These are phyloP conservation scores for Entophlyctis luteolus DNA, from an alignment of 192 early-diverging fungal genomes.

Conservation along the genomic window DNA sequence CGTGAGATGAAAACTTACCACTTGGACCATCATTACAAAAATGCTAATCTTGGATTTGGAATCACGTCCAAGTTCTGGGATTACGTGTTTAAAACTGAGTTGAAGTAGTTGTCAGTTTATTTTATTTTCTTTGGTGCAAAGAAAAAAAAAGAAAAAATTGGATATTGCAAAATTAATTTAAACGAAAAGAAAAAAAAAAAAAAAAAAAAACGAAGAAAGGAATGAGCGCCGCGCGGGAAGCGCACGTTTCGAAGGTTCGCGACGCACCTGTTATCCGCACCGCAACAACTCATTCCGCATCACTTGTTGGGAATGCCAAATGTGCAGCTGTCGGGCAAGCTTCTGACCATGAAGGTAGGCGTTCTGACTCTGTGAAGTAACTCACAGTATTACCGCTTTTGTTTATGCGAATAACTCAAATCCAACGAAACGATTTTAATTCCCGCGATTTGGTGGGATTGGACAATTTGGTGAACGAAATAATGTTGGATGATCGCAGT, in stretches of 20 bases:
- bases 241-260: not conserved
- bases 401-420: not conserved
- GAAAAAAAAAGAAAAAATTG: not conserved
- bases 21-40: slow-evolving; percentile 86
- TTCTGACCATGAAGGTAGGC: slow-evolving; percentile 1
- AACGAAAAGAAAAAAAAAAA: not conserved
- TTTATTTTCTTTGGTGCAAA: not conserved
- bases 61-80: slow-evolving; percentile 93
- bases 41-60: slow-evolving; percentile 64
- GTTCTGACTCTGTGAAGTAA: not conserved
- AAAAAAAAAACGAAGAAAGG: not conserved
- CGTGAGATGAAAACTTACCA: slow-evolving; percentile 91
- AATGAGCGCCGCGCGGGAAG: not conserved
- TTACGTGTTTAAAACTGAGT: slow-evolving; percentile 67
- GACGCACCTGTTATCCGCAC: not conserved
- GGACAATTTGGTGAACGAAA: too few relatives aligned
- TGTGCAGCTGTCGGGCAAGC: not conserved
- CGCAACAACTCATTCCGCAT: not conserved
- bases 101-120: slow-evolving; percentile 29
- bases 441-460: not conserved
- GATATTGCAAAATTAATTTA: not conserved
- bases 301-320: not conserved
- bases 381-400: not conserved
- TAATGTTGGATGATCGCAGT: too few relatives aligned
- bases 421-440: not conserved